Evolutionary conservation across 129 eudicot species (phyloP).

Genomic region (Centaurea solstitialis): DNA sequence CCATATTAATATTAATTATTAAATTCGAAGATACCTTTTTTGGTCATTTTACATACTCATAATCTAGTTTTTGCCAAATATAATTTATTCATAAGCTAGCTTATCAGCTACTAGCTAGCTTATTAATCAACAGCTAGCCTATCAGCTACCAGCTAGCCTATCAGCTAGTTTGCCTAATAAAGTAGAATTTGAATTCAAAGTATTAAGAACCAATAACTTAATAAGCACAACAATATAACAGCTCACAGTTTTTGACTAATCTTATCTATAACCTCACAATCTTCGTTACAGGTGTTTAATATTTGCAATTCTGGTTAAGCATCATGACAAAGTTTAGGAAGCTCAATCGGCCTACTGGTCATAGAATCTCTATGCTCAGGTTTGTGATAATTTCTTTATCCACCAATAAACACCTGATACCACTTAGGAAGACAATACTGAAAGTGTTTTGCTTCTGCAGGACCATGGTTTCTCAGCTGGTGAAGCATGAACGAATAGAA

Average conservation of each 20-base stretch:
- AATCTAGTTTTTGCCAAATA: too few relatives aligned
- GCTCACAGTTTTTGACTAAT: not conserved
- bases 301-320: not conserved
- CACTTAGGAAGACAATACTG: not conserved
- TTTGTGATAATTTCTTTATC: not conserved
- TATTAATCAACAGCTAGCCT: too few relatives aligned
- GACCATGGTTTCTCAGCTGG: conserved; percentile 96
- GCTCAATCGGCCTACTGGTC: conserved; percentile 87
- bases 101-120: too few relatives aligned
- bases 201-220: not conserved
- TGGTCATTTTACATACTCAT: too few relatives aligned
- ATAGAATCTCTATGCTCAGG: conserved; percentile 93
- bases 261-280: not conserved
- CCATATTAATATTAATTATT: too few relatives aligned
- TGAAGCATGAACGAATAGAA: conserved; percentile 94
- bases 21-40: too few relatives aligned
- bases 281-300: conserved; percentile 14
- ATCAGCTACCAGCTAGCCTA: too few relatives aligned
- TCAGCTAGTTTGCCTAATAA: too few relatives aligned
- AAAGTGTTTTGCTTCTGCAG: conserved; percentile 29
- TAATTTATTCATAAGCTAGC: too few relatives aligned
- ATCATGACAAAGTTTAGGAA: conserved; percentile 85
- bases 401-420: not conserved
- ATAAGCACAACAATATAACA: not conserved
- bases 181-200: not conserved